Evolutionary conservation across 2,329 filamentous ascomycete species (phyloP), one percentile per base, ranked within the genome.

Genomic region (Scedosporium minutisporum): DNA sequence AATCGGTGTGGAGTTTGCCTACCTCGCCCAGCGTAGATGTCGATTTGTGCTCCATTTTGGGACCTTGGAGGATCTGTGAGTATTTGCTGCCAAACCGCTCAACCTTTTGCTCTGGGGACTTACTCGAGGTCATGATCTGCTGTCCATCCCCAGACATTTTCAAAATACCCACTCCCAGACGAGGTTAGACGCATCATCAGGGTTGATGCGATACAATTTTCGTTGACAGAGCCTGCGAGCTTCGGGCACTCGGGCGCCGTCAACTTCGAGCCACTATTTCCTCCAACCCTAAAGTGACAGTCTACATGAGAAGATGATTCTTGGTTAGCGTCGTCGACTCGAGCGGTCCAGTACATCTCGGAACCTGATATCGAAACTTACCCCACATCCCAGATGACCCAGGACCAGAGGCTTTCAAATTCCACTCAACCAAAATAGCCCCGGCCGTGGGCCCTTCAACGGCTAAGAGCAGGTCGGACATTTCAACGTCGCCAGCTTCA

Each of bases 361-460:
- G 16, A 9, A 18, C 42, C 7, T 46, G 42, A 7, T 18, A 9
- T 9, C 42, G 7, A 46, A 46, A 18, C 42, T 46, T 83, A 61
- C 65, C 66, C 64, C 64, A 67, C 41, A 67, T 46, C 3, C 64
- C 68, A 1, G 67, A 67, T 0, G 67, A 42, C 85, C 86, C 66
- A 80, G 79, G 61, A 63, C 73, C 65, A 73, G 68, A n/a, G 2
- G 80, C 81, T 18, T 79, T 78, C 46, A 90, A 75, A 71, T 91
- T 91, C 87, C 87, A 91, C 69, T 91, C 80, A 70, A 91, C 80
- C 67, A 91, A 76, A 64, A 90, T 84, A 2, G 84, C 87, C 63
- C 88, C 88, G 1, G 87, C 95, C 16, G 14, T 46, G 42, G 42
- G 78, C 61, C 91, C 91, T 93, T 70, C 33, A 12, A 23, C 48